These are phyloP conservation scores for Oryza glumipatula DNA, from an alignment of 176 grass and related monocot genomes.

Conservation along the genomic window DNA sequence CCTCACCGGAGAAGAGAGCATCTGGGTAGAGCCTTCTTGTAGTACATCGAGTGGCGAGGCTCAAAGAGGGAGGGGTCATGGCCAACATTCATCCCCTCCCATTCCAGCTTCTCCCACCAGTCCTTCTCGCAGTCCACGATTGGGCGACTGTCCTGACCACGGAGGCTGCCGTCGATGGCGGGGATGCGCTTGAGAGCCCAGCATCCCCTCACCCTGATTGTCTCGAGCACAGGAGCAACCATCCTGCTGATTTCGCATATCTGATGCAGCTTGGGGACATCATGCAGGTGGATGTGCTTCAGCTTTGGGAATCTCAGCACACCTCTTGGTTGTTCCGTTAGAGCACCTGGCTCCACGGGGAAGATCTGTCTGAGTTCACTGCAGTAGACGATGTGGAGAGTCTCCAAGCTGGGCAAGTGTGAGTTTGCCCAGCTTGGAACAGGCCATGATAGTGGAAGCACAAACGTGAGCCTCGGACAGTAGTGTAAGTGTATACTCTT, in stretches of 20 bases:
- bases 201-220: not conserved
- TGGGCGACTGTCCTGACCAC: not conserved
- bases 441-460: not conserved
- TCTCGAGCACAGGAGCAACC: not conserved
- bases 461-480: not conserved
- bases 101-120: conserved; percentile 13
- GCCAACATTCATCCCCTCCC: not conserved
- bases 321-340: rapidly evolving
- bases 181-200: conserved; percentile 6
- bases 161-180: rapidly evolving
- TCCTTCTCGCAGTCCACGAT: conserved; percentile 26
- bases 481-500: not conserved
- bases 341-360: not conserved
- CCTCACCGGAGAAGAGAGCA: too few relatives aligned
- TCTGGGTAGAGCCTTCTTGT: not conserved
- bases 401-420: not conserved
- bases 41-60: not conserved
- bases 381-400: not conserved
- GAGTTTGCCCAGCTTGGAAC: rapidly evolving
- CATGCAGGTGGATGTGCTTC: conserved; percentile 13
- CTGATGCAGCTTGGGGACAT: not conserved
- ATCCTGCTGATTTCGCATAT: not conserved
- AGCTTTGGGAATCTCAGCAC: not conserved
- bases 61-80: not conserved
- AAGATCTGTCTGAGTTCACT: not conserved